Percentiles rank a stretch among this genome's conserved stretches.
phyloP scores from a whole-genome alignment of 2,329 filamentous ascomycete species.

The Sclerotinia sclerotiorum region DNA sequence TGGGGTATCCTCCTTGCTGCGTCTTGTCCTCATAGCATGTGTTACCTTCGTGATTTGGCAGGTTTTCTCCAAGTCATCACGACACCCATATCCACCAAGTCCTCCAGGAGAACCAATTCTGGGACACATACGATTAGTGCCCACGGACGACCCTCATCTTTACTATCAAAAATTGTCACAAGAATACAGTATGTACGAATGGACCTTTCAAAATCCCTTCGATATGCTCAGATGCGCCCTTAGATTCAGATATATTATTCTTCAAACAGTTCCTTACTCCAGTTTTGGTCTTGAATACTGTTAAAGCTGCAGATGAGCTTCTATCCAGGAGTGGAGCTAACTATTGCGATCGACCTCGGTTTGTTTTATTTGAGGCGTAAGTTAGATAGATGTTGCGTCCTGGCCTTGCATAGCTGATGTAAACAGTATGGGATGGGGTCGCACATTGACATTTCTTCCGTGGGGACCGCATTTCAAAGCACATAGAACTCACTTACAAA shows the following conservation, averaged over 20 bases:
- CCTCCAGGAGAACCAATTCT: slow-evolving; percentile 34
- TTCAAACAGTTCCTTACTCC: slow-evolving; percentile 37
- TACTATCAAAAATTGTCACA: slow-evolving; percentile 34
- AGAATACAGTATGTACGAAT: slow-evolving; percentile 29
- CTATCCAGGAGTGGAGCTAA: slow-evolving; percentile 48
- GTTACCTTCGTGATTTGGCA: not conserved
- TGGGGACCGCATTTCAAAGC: slow-evolving; percentile 47
- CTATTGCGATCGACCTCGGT: slow-evolving; percentile 48
- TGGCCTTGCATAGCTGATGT: not conserved
- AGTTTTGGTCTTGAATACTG: slow-evolving; percentile 48
- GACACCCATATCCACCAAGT: slow-evolving; percentile 33
- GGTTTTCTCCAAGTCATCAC: not conserved
- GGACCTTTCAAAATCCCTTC: not conserved
- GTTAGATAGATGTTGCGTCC: not conserved
- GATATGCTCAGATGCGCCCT: not conserved
- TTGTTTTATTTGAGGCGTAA: slow-evolving; percentile 40
- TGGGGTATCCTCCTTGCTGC: not conserved
- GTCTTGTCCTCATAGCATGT: not conserved
- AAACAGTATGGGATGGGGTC: slow-evolving; percentile 44
- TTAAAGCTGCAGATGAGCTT: slow-evolving; percentile 46
- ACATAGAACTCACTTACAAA: slow-evolving; percentile 48
- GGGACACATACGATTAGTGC: slow-evolving; percentile 34
- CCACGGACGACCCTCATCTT: slow-evolving; percentile 29
- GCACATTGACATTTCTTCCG: slow-evolving; percentile 48
- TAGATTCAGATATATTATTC: slow-evolving; percentile 32